These are phyloP conservation scores for Podospora fimiseda DNA, from an alignment of 495 filamentous ascomycete genomes.

Conservation along the genomic window DNA sequence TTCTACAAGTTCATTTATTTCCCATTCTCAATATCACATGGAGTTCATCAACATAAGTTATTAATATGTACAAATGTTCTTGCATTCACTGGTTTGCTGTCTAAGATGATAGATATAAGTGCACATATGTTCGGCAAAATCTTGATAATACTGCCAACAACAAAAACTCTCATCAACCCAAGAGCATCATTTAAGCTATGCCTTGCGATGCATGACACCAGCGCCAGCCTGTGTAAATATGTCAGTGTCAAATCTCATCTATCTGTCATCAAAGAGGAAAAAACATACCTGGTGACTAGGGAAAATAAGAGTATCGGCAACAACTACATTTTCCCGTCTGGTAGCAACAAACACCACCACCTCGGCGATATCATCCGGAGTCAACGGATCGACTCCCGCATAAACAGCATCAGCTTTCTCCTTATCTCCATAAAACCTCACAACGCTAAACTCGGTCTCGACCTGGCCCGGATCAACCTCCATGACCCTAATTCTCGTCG, in stretches of 20 bases:
- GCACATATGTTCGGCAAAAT: too few species aligned
- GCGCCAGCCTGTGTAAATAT: background rate
- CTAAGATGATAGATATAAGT: too few species aligned
- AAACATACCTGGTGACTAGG: constrained; percentile 73
- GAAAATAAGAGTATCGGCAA: constrained; percentile 87
- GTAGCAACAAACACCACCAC: constrained; percentile 86
- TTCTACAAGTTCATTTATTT: too few species aligned
- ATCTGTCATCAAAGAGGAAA: constrained; percentile 7
- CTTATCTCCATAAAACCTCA: constrained; percentile 90
- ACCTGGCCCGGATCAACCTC: constrained; percentile 96
- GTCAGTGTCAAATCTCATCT: constrained; percentile 12
- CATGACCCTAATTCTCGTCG: constrained; percentile 79
- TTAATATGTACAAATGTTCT: too few species aligned
- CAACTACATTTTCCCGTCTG: constrained; percentile 86
- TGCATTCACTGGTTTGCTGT: too few species aligned
- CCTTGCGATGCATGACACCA: background rate
- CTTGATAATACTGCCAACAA: too few species aligned
- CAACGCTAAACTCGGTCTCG: constrained; percentile 94
- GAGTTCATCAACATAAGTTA: too few species aligned
- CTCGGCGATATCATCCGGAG: constrained; percentile 92
- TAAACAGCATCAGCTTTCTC: constrained; percentile 93
- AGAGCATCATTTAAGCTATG: too few species aligned
- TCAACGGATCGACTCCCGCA: constrained; percentile 85
- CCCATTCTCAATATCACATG: too few species aligned
- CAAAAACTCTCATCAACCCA: too few species aligned